A percentile compares a stretch with the other conserved stretches of the same genome.
Evolutionary conservation across 345 rosid genomes (phyloP).

Genomic region (Geranium rotundifolium): DNA sequence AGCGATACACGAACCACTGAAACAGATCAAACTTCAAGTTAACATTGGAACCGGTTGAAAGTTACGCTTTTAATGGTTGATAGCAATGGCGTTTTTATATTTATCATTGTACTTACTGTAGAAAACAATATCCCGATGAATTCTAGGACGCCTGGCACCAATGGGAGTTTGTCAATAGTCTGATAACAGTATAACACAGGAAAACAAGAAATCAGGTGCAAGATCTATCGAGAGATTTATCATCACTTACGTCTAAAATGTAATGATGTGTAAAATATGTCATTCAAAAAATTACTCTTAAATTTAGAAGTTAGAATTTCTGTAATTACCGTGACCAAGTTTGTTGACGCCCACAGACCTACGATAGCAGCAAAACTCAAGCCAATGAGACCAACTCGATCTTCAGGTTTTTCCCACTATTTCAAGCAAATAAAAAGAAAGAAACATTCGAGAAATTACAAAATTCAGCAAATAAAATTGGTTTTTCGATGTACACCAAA

Average conservation of each 20-base stretch:
- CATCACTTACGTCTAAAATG: not conserved
- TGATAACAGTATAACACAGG: constrained; percentile 2
- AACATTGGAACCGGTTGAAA: constrained; percentile 2
- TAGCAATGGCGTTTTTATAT: not conserved
- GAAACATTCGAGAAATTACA: not conserved
- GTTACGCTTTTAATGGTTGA: too few relatives aligned
- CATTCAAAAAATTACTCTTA: not conserved
- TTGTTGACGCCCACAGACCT: constrained; percentile 67
- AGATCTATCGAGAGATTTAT: too few relatives aligned
- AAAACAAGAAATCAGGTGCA: not conserved
- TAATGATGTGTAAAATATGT: not conserved
- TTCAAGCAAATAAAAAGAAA: constrained; percentile 2
- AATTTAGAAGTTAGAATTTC: not conserved
- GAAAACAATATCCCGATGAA: constrained; percentile 71
- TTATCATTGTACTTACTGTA: constrained; percentile 30
- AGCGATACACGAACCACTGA: constrained; percentile 91
- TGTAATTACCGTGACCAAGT: constrained; percentile 44
- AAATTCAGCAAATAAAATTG: not conserved
- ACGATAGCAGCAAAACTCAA: constrained; percentile 65
- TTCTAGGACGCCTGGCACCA: constrained; percentile 57
- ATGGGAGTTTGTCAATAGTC: constrained; percentile 73
- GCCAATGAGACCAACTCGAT: constrained; percentile 60
- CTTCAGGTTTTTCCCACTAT: constrained; percentile 84
- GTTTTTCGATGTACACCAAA: too few relatives aligned
- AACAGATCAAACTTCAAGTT: constrained; percentile 10